A percentile compares a stretch with the other conserved stretches of the same genome.
These are phyloP conservation scores for Chaetomium sp. DNA, from an alignment of 2,329 filamentous ascomycete genomes.

Conservation along the genomic window DNA sequence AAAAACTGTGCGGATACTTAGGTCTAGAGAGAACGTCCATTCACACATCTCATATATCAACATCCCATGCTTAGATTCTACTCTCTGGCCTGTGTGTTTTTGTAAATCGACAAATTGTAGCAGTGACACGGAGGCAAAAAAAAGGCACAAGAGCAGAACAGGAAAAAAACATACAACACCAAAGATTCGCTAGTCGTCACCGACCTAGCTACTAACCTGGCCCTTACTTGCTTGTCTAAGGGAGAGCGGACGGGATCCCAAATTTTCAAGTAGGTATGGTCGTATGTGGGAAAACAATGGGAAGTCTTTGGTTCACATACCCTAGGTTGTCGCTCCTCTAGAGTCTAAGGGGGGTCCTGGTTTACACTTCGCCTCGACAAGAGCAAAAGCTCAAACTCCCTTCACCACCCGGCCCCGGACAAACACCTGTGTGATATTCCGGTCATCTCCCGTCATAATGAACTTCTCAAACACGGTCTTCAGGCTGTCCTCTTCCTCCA, in stretches of 20 bases:
- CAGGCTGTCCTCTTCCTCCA: constrained; percentile 43
- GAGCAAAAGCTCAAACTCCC: neutral
- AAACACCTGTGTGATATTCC: constrained; percentile 52
- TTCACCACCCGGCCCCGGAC: constrained; percentile 37
- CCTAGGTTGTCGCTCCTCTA: too few relatives aligned
- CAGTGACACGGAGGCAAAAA: neutral
- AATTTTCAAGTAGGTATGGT: too few relatives aligned
- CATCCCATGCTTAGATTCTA: too few relatives aligned
- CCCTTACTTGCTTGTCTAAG: neutral
- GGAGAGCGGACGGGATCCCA: neutral
- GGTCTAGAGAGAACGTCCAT: too few relatives aligned
- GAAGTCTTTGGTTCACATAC: too few relatives aligned
- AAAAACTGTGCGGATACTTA: too few relatives aligned
- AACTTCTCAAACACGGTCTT: constrained; percentile 54
- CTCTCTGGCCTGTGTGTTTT: too few relatives aligned
- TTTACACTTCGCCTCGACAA: neutral
- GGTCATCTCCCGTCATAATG: constrained; percentile 58
- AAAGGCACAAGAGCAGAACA: neutral
- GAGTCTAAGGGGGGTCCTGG: too few relatives aligned
- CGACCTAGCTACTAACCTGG: neutral
- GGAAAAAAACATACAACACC: neutral
- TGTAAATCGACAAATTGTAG: too few relatives aligned
- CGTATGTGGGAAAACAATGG: too few relatives aligned
- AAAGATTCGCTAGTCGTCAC: neutral
- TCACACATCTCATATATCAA: too few relatives aligned